Conservation (phyloP, 768 basidiomycete genomes). For the Rhodocollybia butyracea region DNA sequence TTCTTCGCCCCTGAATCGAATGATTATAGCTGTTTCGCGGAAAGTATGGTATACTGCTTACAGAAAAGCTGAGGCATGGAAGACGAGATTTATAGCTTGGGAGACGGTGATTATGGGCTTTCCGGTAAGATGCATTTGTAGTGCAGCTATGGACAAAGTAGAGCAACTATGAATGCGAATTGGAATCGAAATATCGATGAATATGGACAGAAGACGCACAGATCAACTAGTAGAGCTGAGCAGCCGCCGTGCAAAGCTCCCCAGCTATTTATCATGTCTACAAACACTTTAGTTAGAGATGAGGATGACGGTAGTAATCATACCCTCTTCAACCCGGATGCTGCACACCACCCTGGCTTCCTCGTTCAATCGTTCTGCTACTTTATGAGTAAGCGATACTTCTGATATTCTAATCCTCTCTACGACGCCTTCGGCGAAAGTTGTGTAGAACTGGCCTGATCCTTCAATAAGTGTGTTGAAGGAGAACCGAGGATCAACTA, state of each 20-base stretch:
- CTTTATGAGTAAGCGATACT: conserved; percentile 21
- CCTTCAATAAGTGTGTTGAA: neutral
- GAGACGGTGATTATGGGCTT: conserved; percentile 20
- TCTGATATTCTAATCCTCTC: conserved; percentile 17
- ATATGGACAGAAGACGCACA: conserved; percentile 13
- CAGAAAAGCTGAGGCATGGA: conserved; percentile 28
- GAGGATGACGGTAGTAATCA: neutral
- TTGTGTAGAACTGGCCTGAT: neutral
- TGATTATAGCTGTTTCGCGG: neutral
- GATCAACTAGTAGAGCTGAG: conserved; percentile 25
- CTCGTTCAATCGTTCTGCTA: conserved; percentile 21
- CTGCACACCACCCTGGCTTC: conserved; percentile 30
- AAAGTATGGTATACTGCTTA: conserved; percentile 10
- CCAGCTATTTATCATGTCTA: conserved; percentile 30
- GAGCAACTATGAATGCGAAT: neutral
- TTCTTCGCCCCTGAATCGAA: neutral
- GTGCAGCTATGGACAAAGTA: neutral
- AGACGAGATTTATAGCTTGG: conserved; percentile 26
- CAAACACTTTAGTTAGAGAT: neutral
- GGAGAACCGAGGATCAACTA: conserved; percentile 1
- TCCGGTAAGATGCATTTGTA: neutral
- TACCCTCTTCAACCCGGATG: conserved; percentile 29
- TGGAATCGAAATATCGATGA: neutral
- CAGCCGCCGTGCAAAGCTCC: conserved; percentile 27
- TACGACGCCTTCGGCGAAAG: neutral